Conservation (phyloP, 805 yeast genomes). For the Myxozyma neglecta region DNA sequence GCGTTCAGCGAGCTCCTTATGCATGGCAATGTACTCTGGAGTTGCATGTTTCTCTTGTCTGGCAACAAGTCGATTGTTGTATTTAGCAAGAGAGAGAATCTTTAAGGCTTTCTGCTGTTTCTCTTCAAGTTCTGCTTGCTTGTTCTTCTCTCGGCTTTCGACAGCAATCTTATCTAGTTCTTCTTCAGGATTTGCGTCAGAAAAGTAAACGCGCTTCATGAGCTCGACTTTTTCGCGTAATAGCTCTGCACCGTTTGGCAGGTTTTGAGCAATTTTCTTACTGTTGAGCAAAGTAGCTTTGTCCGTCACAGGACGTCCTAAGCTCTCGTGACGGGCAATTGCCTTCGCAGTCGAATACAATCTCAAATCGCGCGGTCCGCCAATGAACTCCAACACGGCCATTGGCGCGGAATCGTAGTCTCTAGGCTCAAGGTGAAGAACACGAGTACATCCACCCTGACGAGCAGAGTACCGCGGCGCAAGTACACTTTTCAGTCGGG, state of each 20-base stretch:
- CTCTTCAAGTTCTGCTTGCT: neutral
- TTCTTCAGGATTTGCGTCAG: conserved; percentile 2
- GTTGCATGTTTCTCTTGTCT: no score
- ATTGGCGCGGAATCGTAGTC: conserved; percentile 88
- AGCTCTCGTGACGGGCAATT: conserved; percentile 76
- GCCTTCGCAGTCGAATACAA: conserved; percentile 76
- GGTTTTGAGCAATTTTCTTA: conserved; percentile 48
- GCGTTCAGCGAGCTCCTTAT: no score
- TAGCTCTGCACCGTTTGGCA: conserved; percentile 52
- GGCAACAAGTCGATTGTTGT: no score
- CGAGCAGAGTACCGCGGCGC: conserved; percentile 63
- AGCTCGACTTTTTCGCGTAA: conserved; percentile 65
- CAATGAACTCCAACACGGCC: conserved; percentile 84
- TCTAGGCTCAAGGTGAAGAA: conserved; percentile 79
- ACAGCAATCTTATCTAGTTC: conserved; percentile 5
- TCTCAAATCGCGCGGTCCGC: conserved; percentile 67
- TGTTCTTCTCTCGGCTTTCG: neutral
- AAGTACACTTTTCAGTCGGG: conserved; percentile 68
- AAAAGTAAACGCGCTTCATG: conserved; percentile 48
- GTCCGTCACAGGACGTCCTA: conserved; percentile 52
- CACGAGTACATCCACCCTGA: conserved; percentile 81
- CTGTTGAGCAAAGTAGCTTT: conserved; percentile 58
- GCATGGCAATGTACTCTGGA: no score
- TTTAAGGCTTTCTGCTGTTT: neutral
- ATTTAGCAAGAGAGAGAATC: neutral